Percentiles rank a stretch among this genome's conserved stretches.
Evolutionary conservation across 2,329 filamentous ascomycete species (phyloP).

Genomic region (Apiospora rasikravindrae): DNA sequence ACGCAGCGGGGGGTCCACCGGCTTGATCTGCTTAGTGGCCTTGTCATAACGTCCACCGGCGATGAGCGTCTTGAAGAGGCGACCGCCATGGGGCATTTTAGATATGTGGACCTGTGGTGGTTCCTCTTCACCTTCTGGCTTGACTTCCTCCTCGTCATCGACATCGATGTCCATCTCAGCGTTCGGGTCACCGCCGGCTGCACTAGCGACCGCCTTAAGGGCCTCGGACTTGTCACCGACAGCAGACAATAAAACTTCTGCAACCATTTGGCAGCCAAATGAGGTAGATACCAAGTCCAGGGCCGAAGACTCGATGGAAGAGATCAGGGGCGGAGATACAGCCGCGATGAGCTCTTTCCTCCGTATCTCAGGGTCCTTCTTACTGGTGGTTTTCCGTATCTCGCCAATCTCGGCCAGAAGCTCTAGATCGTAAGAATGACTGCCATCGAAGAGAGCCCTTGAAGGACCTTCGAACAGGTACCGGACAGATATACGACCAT

Average conservation of each 20-base stretch:
- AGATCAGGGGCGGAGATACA: conserved; percentile 76
- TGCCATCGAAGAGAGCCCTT: conserved; percentile 64
- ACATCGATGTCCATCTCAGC: conserved; percentile 39
- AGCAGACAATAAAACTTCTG: conserved; percentile 79
- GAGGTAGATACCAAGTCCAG: conserved; percentile 72
- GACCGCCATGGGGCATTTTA: conserved; percentile 68
- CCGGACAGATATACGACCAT: conserved; percentile 71
- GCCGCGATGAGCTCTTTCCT: conserved; percentile 77
- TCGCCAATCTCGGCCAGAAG: conserved; percentile 78
- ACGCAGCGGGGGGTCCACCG: conserved; percentile 75
- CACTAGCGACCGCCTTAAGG: conserved; percentile 70
- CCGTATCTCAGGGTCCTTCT: conserved; percentile 83
- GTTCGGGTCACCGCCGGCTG: conserved; percentile 61
- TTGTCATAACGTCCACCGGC: conserved; percentile 87
- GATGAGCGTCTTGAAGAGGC: conserved; percentile 90
- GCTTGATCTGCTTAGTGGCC: conserved; percentile 70
- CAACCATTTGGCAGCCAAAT: conserved; percentile 86
- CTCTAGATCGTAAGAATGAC: conserved; percentile 69
- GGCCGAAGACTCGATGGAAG: conserved; percentile 72
- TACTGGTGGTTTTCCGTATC: conserved; percentile 83
- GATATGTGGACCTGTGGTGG: conserved; percentile 60
- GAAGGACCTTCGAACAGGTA: conserved; percentile 79
- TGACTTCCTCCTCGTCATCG: conserved; percentile 42
- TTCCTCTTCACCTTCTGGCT: conserved; percentile 30
- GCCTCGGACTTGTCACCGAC: conserved; percentile 78